Evolutionary conservation across 371 early-diverging fungal genomes (phyloP).

Genomic region (Conidiobolus incongruus): DNA sequence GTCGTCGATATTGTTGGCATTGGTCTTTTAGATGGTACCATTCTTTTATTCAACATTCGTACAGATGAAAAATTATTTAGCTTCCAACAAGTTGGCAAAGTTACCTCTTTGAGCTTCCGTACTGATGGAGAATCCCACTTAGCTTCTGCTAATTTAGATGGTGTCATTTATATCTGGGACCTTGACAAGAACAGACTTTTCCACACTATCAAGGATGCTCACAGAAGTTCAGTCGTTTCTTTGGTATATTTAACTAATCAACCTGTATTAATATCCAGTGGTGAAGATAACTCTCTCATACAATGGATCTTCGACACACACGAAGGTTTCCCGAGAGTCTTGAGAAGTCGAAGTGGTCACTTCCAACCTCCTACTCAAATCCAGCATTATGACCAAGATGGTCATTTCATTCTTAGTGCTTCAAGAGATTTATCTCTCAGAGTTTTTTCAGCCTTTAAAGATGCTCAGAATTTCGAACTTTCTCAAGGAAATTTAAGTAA

Average conservation of each 20-base stretch:
- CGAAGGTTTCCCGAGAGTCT: conserved; percentile 56
- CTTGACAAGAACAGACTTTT: conserved; percentile 44
- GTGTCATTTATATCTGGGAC: conserved; percentile 86
- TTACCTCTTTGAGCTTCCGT: conserved; percentile 73
- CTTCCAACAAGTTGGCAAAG: conserved; percentile 63
- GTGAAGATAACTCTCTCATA: conserved; percentile 76
- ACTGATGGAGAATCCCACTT: conserved; percentile 57
- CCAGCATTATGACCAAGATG: conserved; percentile 45
- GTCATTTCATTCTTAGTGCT: conserved; percentile 56
- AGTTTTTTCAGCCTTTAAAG: conserved; percentile 57
- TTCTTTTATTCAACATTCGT: conserved; percentile 62
- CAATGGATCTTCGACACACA: conserved; percentile 85
- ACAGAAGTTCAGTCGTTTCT: conserved; percentile 48
- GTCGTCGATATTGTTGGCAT: conserved; percentile 82
- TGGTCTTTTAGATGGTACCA: conserved; percentile 68
- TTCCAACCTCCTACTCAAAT: conserved; percentile 60
- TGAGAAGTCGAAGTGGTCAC: conserved; percentile 72
- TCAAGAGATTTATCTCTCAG: conserved; percentile 69
- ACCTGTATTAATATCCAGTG: conserved; percentile 69
- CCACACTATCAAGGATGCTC: conserved; percentile 61
- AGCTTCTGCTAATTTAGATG: conserved; percentile 69
- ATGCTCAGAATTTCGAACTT: conserved; percentile 56
- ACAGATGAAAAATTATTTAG: conserved; percentile 44
- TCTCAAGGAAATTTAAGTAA: conserved; percentile 49
- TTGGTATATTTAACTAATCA: conserved; percentile 58